phyloP scores from a whole-genome alignment of 352 stramenopile species.

The Salisapilia sapeloensis region DNA sequence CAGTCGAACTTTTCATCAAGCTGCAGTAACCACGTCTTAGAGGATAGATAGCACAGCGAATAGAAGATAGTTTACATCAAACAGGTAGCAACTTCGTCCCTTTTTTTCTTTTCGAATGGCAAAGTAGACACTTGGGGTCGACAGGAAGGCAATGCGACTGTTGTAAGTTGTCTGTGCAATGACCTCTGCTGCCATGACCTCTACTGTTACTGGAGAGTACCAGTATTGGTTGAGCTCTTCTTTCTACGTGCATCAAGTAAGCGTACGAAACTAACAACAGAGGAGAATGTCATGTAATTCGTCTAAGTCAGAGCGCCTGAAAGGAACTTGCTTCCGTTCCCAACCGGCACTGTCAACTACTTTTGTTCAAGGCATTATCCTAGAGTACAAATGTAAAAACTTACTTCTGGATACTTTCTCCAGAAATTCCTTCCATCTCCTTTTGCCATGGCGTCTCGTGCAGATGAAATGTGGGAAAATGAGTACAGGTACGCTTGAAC shows the following conservation, averaged over 20 bases:
- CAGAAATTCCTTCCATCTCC: no score
- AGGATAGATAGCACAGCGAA: slow-evolving; percentile 1
- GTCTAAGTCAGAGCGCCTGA: background rate
- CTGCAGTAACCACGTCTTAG: no score
- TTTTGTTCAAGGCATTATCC: no score
- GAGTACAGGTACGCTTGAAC: no score
- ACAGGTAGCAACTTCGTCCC: slow-evolving; percentile 48
- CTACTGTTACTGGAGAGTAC: slow-evolving; percentile 83
- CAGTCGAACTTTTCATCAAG: slow-evolving; percentile 70
- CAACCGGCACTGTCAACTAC: no score
- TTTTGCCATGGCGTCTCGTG: no score
- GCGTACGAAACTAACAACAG: no score
- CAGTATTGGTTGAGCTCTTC: slow-evolving; percentile 94
- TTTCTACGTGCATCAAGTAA: slow-evolving; percentile 39
- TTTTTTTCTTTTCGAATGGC: slow-evolving; percentile 20
- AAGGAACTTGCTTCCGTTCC: slow-evolving; percentile 2
- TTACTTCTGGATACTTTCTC: no score
- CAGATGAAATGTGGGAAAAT: no score
- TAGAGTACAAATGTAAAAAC: no score
- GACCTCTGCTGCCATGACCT: slow-evolving; percentile 46
- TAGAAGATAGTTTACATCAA: slow-evolving; percentile 62
- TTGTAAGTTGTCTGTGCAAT: slow-evolving; percentile 26
- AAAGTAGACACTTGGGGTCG: slow-evolving; percentile 89
- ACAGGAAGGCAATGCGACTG: slow-evolving; percentile 78
- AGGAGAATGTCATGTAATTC: no score